Base-by-base conservation (phyloP, 2,329 filamentous ascomycete species). In the Monosporascus sp. region DNA sequence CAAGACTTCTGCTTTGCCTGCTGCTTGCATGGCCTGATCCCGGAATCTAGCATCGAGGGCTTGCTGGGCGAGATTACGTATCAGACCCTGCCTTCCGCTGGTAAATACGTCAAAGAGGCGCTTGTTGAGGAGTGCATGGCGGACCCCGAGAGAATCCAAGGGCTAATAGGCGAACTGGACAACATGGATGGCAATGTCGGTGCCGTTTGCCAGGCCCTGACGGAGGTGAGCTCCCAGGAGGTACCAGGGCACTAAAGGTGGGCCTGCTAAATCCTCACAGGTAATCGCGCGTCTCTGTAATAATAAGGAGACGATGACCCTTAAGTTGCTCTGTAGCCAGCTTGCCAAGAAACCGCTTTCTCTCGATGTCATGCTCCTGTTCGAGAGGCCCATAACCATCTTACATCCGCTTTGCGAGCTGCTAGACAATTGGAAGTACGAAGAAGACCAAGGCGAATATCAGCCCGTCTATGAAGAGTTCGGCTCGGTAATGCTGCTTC, bases 151-250 rank as follows among this genome's bases (percentile, higher is more conserved):
- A 83, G 86, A 57, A 83, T 89, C 1, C 88, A 91, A 59, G 81
- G 85, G 44, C 77, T 96, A 35, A 83, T 97, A 41, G 82, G 85
- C 39, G 90, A 96, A 62, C 77, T 99, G 24, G 90, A 96, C 53
- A 87, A 87, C 49, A 91, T 94, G 80, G 90, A 96, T 63, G 93
- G 93, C 1, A 97, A 97, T 68, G 90, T 90, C 2, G 90, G 89
- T 2, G 90, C 90, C 2, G 89, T 95, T 18, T 88, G 88, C 49
- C 85, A 87, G 55, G 92, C 91, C 3, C 76, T 92, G 45, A 82
- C 85, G 39, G 87, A 90, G 74, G 86, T 87, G 67, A 61, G 76
- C 66, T 25, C 25, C 20, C 41, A 54, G 36, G 20, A 14, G 3
- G 3, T 7, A 27, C 8, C 8, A 7, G 38, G 31, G 14, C 6